Base-by-base conservation (phyloP, 495 filamentous ascomycete genomes). In the Penicillium lividum region DNA sequence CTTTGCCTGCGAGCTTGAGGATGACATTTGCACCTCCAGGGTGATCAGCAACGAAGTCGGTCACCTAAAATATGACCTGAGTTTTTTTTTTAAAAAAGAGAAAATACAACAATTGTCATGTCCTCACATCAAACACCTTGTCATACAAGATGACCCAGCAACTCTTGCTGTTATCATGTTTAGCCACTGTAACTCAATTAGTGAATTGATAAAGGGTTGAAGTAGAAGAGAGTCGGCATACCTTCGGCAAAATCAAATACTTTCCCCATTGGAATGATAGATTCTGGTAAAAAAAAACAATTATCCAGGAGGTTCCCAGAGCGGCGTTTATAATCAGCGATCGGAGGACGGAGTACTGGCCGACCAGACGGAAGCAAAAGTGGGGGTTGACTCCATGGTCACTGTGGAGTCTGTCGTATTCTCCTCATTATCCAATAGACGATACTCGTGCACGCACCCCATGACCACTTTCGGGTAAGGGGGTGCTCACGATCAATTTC, bases 71-170 rank as follows among this genome's bases (percentile, higher is more conserved):
- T 43, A 22, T 31, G 13, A 51, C 11, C 15, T 62, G 29, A 43
- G 29, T 40, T 33, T 28, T 22, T 51, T 9, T 42, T 33, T n/a
- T n/a, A n/a, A 45, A 13, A 49, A 55, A 33, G 3, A 7, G 7
- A 33, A 33, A 36, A 8, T 8, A 8, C 4, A 36, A 11, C 9
- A 36, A 11, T 11, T 11, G 33, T 36, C 4, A 1, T 47, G 36
- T 7, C 30, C 72, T 81, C 66, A 96, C 91, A 76, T 97, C 91
- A 78, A 94, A 97, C 53, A 96, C 91, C 61, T 88, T 83, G 58
- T 86, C 88, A 73, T 96, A 92, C 4, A 97, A 79, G 45, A 92
- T 79, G 0, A 97, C 92, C 93, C 93, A 97, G 72, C 93, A 96
- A 74, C 87, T 91, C 5, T 92, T 84, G 8, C 81, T 65, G 1